Evolutionary conservation across 2,329 filamentous ascomycete species (phyloP).

Genomic region (Hypoxylon sp.): DNA sequence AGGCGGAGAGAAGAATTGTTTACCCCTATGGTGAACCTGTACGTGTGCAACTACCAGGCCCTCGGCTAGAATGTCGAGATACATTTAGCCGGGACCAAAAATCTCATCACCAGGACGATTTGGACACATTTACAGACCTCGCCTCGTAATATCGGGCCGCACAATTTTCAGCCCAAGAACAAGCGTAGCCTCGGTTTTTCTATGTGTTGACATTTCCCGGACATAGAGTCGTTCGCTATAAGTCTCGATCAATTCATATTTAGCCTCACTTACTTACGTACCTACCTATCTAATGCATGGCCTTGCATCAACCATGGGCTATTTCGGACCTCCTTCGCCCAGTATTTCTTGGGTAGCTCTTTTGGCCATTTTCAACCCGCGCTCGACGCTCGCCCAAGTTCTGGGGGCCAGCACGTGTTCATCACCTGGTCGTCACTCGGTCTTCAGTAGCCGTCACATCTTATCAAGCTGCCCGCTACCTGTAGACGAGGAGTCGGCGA

Average conservation of each 20-base stretch:
- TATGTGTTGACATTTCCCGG: neutral
- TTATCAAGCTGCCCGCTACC: conserved; percentile 31
- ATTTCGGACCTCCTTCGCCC: neutral
- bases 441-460: neutral
- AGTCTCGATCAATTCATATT: neutral
- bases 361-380: neutral
- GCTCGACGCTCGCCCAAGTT: conserved; percentile 1
- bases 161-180: neutral
- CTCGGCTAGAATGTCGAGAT: neutral
- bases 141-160: neutral
- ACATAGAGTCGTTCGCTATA: neutral
- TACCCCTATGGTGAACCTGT: neutral
- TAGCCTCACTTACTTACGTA: neutral
- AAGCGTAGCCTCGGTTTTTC: neutral
- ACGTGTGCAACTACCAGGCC: neutral
- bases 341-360: neutral
- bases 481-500: conserved; percentile 35
- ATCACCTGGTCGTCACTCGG: neutral
- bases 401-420: conserved; percentile 25
- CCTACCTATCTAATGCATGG: neutral
- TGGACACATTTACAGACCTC: conserved; percentile 39
- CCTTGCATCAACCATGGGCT: conserved; percentile 6
- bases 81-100: conserved; percentile 36
- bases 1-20: neutral
- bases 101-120: conserved; percentile 16